Percentiles rank a stretch among this genome's conserved stretches.
These are phyloP conservation scores for Rubia occidens DNA, from an alignment of 305 asterid species.

Conservation along the genomic window DNA sequence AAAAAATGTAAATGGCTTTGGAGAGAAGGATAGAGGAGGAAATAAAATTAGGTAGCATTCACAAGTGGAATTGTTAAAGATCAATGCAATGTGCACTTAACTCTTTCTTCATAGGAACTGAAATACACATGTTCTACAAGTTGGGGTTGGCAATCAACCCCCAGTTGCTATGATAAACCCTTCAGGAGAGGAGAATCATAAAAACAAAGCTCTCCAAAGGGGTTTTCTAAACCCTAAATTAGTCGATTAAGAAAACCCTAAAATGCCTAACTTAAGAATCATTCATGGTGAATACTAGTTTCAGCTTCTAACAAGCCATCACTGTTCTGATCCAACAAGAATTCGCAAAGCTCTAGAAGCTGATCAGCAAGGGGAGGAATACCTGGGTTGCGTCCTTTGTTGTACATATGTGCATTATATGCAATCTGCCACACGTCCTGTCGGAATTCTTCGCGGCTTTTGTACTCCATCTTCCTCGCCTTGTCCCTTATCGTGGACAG, in stretches of 20 bases:
- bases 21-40: no score
- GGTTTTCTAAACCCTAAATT: slow-evolving; percentile 4
- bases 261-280: slow-evolving; percentile 14
- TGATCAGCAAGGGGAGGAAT: slow-evolving; percentile 98
- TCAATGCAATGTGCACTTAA: not conserved
- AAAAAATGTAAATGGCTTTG: no score
- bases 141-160: slow-evolving; percentile 11
- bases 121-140: slow-evolving; percentile 21
- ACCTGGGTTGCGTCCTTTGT: slow-evolving; percentile 72
- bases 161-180: slow-evolving; percentile 16
- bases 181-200: slow-evolving; percentile 9
- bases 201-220: slow-evolving; percentile 9
- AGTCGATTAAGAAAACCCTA: not conserved
- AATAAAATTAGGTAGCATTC: not conserved
- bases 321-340: slow-evolving; percentile 45
- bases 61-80: not conserved
- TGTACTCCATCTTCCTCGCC: slow-evolving; percentile 69
- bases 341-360: slow-evolving; percentile 88
- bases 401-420: slow-evolving; percentile 72
- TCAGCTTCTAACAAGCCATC: slow-evolving; percentile 58
- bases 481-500: slow-evolving; percentile 71
- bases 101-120: not conserved
- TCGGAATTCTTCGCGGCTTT: slow-evolving; percentile 72
- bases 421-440: slow-evolving; percentile 71
- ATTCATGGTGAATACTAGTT: slow-evolving; percentile 42